phyloP scores from a whole-genome alignment of 805 yeast species.

The Candida morakotiae region DNA sequence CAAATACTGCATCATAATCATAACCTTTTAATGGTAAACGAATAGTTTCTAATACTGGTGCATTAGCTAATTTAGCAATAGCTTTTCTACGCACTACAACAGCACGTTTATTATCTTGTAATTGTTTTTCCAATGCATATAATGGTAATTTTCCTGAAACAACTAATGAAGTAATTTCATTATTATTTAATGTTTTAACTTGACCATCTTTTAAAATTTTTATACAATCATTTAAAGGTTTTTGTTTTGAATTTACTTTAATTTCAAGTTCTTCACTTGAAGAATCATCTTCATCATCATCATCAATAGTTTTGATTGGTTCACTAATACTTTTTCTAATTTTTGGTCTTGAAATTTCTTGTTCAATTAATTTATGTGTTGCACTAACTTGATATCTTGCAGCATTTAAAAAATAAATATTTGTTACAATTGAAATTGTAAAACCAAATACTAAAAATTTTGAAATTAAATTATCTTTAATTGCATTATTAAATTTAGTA shows the following conservation, averaged over 20 bases:
- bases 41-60: constrained; percentile 69
- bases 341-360: constrained; percentile 33
- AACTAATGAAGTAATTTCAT: constrained; percentile 71
- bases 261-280: constrained; percentile 24
- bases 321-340: constrained; percentile 12
- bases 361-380: constrained; percentile 34
- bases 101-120: constrained; percentile 86
- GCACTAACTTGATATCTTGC: constrained; percentile 63
- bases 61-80: constrained; percentile 77
- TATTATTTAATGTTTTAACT: constrained; percentile 60
- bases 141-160: constrained; percentile 78
- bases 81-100: constrained; percentile 90
- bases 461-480: constrained; percentile 76
- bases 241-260: constrained; percentile 18
- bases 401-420: constrained; percentile 81
- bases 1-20: constrained; percentile 93
- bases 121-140: constrained; percentile 90
- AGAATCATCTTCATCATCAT: constrained; percentile 12
- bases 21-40: constrained; percentile 77
- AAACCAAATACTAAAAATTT: constrained; percentile 72
- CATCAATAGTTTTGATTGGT: constrained; percentile 26
- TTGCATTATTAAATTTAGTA: constrained; percentile 58
- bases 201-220: constrained; percentile 67
- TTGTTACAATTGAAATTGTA: constrained; percentile 71
- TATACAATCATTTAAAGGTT: constrained; percentile 62